These are phyloP conservation scores for Remersonia thermophila DNA, from an alignment of 2,329 filamentous ascomycete genomes.

Conservation along the genomic window DNA sequence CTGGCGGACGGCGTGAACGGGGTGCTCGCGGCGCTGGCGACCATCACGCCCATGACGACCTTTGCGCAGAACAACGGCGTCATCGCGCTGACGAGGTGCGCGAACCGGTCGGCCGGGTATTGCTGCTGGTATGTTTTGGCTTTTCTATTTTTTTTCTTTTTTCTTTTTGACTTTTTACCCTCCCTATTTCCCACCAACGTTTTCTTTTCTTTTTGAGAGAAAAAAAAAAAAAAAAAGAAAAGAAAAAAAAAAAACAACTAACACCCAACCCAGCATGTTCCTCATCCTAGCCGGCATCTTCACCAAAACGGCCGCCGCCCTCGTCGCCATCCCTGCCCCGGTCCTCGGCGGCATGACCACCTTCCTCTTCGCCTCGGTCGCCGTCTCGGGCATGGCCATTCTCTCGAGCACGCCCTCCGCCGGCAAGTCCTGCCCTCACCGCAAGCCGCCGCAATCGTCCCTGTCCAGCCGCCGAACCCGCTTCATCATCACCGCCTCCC, in stretches of 20 bases:
- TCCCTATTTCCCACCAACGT: too few relatives aligned
- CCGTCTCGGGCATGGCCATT: conserved; percentile 66
- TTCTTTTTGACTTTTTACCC: background rate
- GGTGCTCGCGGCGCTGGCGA: conserved; percentile 62
- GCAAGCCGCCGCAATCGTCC: too few relatives aligned
- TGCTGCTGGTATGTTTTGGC: conserved; percentile 41
- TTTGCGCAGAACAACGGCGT: conserved; percentile 82
- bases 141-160: background rate
- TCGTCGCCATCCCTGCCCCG: conserved; percentile 59
- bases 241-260: too few relatives aligned
- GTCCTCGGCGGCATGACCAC: conserved; percentile 65
- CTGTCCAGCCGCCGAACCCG: conserved; percentile 69
- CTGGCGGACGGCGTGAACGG: conserved; percentile 68
- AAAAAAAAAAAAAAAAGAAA: too few relatives aligned
- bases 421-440: too few relatives aligned
- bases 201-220: too few relatives aligned
- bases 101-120: conserved; percentile 69
- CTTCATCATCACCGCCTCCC: conserved; percentile 66
- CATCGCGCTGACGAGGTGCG: conserved; percentile 69
- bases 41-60: conserved; percentile 66
- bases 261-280: conserved; percentile 42
- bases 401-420: conserved; percentile 55
- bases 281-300: conserved; percentile 72
- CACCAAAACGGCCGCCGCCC: conserved; percentile 68
- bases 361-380: conserved; percentile 67